phyloP scores from a whole-genome alignment of 257 asterid species.

The Forsythia viridissima region DNA sequence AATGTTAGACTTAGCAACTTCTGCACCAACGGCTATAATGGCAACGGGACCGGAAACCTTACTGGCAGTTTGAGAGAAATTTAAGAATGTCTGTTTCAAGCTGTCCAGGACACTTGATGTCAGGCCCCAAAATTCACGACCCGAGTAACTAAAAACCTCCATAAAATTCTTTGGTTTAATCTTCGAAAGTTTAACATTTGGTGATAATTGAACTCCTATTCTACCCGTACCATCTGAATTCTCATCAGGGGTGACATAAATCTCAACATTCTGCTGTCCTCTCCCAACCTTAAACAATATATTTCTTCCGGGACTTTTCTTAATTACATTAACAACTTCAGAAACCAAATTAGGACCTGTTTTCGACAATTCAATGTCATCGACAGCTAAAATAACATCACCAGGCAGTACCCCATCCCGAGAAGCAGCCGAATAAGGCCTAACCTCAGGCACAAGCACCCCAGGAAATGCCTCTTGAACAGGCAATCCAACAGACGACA shows the following conservation, averaged over 20 bases:
- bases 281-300: slow-evolving; percentile 70
- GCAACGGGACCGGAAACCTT: slow-evolving; percentile 99
- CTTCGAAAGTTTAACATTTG: slow-evolving; percentile 68
- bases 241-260: slow-evolving; percentile 72
- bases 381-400: slow-evolving; percentile 79
- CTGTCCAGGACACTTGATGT: slow-evolving; percentile 68
- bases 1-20: slow-evolving; percentile 84
- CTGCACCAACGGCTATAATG: slow-evolving; percentile 95
- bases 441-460: slow-evolving; percentile 91
- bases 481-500: slow-evolving; percentile 86
- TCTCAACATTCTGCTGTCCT: slow-evolving; percentile 46
- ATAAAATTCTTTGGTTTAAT: slow-evolving; percentile 54
- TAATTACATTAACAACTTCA: slow-evolving; percentile 77
- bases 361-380: slow-evolving; percentile 51
- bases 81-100: slow-evolving; percentile 76
- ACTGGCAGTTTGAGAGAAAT: slow-evolving; percentile 89
- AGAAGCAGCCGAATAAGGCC: slow-evolving; percentile 88
- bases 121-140: slow-evolving; percentile 89
- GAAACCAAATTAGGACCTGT: slow-evolving; percentile 73
- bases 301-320: slow-evolving; percentile 54
- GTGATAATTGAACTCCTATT: slow-evolving; percentile 89
- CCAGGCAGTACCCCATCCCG: slow-evolving; percentile 84
- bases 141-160: slow-evolving; percentile 67
- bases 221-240: slow-evolving; percentile 82
- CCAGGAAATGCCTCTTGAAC: slow-evolving; percentile 97